Percentiles rank a stretch among this genome's conserved stretches.
phyloP scores from a whole-genome alignment of 2,329 filamentous ascomycete genomes.

The Pseudogymnoascus sp. region DNA sequence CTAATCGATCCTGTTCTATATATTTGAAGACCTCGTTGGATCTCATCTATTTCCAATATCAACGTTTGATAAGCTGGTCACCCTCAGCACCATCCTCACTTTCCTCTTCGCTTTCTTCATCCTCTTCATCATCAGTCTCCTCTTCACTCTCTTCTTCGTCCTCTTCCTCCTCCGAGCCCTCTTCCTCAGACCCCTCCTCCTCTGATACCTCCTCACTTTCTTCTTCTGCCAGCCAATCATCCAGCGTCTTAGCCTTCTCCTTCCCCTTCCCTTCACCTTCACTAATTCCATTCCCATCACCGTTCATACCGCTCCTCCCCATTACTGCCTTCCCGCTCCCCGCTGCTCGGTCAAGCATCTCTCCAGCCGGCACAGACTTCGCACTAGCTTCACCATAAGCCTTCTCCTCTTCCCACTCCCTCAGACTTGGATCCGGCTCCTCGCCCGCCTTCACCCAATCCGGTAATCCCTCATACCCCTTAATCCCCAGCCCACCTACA shows the following conservation, averaged over 20 bases:
- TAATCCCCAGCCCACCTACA: conserved; percentile 63
- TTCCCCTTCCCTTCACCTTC: conserved; percentile 40
- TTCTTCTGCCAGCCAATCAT: conserved; percentile 84
- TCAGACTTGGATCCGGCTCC: conserved; percentile 69
- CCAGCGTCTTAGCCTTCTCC: conserved; percentile 63
- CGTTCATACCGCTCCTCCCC: conserved; percentile 42
- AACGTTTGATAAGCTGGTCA: conserved; percentile 27
- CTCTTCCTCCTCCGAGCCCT: conserved; percentile 44
- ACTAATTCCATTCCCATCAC: conserved; percentile 26
- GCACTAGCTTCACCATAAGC: conserved; percentile 33
- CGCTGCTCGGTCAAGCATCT: conserved; percentile 54
- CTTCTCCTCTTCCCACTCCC: conserved; percentile 48
- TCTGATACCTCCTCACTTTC: conserved; percentile 51
- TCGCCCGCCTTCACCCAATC: conserved; percentile 75
- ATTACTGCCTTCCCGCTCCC: conserved; percentile 29
- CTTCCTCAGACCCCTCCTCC: conserved; percentile 44
- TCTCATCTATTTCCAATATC: conserved; percentile 8
- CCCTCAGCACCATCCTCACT: conserved; percentile 25
- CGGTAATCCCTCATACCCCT: conserved; percentile 72
- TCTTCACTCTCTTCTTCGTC: conserved; percentile 44
- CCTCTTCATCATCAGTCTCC: conserved; percentile 39
- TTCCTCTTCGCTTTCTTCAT: conserved; percentile 29
- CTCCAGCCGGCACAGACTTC: conserved; percentile 49
- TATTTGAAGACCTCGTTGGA: not conserved
- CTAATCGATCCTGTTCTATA: not conserved